phyloP scores from a whole-genome alignment of 441 rosid species.

The Populus hybrid region DNA sequence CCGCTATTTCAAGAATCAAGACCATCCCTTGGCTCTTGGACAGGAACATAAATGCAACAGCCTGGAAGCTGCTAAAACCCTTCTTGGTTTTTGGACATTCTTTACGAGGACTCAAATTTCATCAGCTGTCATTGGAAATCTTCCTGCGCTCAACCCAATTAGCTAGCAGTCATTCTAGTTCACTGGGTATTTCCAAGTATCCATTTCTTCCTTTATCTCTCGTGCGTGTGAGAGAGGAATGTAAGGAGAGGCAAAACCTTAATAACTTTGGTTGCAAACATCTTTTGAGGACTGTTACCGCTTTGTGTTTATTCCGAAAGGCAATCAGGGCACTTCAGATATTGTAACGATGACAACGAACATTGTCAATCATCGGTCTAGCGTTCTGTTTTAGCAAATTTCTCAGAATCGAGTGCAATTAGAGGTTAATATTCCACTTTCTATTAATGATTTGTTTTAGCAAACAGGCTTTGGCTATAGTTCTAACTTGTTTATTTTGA shows the following conservation, averaged over 20 bases:
- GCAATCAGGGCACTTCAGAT: neutral
- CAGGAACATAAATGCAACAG: neutral
- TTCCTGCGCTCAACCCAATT: neutral
- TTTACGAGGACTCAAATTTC: neutral
- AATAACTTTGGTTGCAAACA: neutral
- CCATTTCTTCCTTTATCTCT: neutral
- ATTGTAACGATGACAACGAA: neutral
- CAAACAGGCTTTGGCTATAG: neutral
- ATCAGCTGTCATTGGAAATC: neutral
- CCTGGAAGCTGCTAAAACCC: neutral
- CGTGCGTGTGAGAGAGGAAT: neutral
- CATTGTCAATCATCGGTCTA: neutral
- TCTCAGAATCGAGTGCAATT: neutral
- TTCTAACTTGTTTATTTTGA: too few relatives aligned
- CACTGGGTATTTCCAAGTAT: neutral
- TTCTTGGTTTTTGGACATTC: neutral
- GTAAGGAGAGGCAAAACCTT: neutral
- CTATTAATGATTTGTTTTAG: neutral
- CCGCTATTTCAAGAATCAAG: neutral
- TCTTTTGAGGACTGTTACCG: neutral
- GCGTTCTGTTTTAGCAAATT: neutral
- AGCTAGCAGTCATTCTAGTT: neutral
- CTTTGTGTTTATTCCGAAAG: neutral
- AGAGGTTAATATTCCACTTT: neutral
- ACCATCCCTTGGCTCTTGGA: neutral